Evolutionary conservation across 2,329 filamentous ascomycete genomes (phyloP).

Genomic region (Fusarium praegraminearum): DNA sequence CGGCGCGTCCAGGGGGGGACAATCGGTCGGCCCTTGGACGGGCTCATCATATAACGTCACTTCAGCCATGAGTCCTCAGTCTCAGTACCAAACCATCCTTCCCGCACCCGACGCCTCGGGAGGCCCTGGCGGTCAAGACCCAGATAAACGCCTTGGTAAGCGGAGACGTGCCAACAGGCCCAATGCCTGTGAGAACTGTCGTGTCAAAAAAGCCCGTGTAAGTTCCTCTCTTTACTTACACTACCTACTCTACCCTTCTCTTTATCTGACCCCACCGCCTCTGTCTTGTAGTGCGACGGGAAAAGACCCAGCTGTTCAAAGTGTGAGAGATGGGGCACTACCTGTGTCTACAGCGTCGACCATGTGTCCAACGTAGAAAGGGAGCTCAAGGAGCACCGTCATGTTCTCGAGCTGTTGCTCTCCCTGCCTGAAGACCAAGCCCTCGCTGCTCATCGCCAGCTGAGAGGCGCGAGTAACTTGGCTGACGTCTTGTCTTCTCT

Average conservation of each 20-base stretch:
- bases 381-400: slow-evolving; percentile 27
- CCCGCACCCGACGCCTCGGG: slow-evolving; percentile 13
- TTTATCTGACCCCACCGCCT: slow-evolving; percentile 23
- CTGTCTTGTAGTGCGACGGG: slow-evolving; percentile 25
- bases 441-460: slow-evolving; percentile 7
- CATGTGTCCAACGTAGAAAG: slow-evolving; percentile 25
- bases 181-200: slow-evolving; percentile 34
- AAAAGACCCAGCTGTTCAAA: slow-evolving; percentile 27
- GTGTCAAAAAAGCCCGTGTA: slow-evolving; percentile 34
- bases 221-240: slow-evolving; percentile 5
- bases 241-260: too few relatives aligned
- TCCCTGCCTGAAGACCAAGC: slow-evolving; percentile 21
- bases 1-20: not conserved
- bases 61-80: slow-evolving; percentile 10
- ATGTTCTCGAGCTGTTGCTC: slow-evolving; percentile 25
- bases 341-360: slow-evolving; percentile 27
- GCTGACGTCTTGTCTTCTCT: slow-evolving; percentile 22
- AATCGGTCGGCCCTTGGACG: slow-evolving; percentile 5
- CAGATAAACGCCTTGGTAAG: slow-evolving; percentile 14
- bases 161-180: slow-evolving; percentile 28
- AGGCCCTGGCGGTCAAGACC: slow-evolving; percentile 9
- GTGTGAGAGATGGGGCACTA: slow-evolving; percentile 24
- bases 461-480: slow-evolving; percentile 2
- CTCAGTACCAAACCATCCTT: slow-evolving; percentile 15
- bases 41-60: not conserved